These are phyloP conservation scores for Cytospora schulzeri DNA, from an alignment of 2,329 filamentous ascomycete species.

Conservation along the genomic window DNA sequence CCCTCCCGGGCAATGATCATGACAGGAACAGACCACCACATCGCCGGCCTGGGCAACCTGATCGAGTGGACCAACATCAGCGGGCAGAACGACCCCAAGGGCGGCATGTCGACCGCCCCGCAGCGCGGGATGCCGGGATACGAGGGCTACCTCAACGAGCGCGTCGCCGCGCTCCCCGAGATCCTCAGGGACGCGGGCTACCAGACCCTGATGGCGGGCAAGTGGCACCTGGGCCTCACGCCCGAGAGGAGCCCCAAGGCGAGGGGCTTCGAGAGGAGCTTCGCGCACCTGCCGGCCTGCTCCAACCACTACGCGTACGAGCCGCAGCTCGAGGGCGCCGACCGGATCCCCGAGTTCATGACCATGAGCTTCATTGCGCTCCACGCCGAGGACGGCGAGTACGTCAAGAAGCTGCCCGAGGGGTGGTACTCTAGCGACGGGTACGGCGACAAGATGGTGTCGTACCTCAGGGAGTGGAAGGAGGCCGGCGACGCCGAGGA, in stretches of 20 bases:
- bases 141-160: slow-evolving; percentile 38
- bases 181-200: slow-evolving; percentile 37
- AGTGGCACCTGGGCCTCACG: slow-evolving; percentile 50
- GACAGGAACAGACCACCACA: slow-evolving; percentile 65
- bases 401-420: slow-evolving; percentile 47
- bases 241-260: slow-evolving; percentile 57
- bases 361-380: slow-evolving; percentile 44
- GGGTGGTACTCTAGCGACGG: slow-evolving; percentile 57
- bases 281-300: slow-evolving; percentile 63
- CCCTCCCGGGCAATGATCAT: slow-evolving; percentile 68
- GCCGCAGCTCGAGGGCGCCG: slow-evolving; percentile 42
- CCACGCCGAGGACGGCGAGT: slow-evolving; percentile 42
- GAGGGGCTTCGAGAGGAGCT: slow-evolving; percentile 60
- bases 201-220: slow-evolving; percentile 37
- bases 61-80: slow-evolving; percentile 48
- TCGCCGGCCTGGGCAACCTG: slow-evolving; percentile 60
- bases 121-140: slow-evolving; percentile 34
- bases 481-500: slow-evolving; percentile 34
- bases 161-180: slow-evolving; percentile 36
- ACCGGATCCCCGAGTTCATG: slow-evolving; percentile 44
- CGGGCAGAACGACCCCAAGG: slow-evolving; percentile 34
- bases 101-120: slow-evolving; percentile 26
- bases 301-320: slow-evolving; percentile 58
- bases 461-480: slow-evolving; percentile 52
- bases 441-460: slow-evolving; percentile 54